Evolutionary conservation across 2,329 filamentous ascomycete genomes (phyloP).

Genomic region (Beauveria rudraprayagi): DNA sequence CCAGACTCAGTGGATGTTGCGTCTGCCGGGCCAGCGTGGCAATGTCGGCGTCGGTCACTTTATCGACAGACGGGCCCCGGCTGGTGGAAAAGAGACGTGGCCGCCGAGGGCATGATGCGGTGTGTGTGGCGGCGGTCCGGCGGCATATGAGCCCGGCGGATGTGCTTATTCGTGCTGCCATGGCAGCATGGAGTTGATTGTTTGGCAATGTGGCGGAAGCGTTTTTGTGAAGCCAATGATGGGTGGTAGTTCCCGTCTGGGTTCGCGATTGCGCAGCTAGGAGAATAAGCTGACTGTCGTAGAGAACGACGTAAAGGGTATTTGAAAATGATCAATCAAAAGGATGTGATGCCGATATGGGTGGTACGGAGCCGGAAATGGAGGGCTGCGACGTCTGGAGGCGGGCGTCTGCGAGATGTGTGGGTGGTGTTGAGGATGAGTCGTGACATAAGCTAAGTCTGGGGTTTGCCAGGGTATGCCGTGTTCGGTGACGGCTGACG

Average conservation of each 20-base stretch:
- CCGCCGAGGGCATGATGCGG: background rate
- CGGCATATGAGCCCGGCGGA: conserved; percentile 10
- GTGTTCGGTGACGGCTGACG: background rate
- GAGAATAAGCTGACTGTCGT: too few relatives aligned
- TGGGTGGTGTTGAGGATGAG: background rate
- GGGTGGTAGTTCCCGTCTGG: too few relatives aligned
- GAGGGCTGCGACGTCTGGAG: background rate
- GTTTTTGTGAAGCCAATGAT: too few relatives aligned
- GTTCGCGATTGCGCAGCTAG: background rate
- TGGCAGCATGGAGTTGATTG: conserved; percentile 16
- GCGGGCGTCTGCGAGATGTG: background rate
- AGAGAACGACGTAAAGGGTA: background rate
- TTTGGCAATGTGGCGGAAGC: background rate
- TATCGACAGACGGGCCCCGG: conserved; percentile 13
- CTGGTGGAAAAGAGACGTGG: conserved; percentile 11
- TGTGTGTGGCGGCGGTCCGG: background rate
- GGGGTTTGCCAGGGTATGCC: conserved; percentile 4
- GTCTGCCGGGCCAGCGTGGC: conserved; percentile 67
- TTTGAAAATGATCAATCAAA: too few relatives aligned
- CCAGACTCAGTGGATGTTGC: conserved; percentile 74
- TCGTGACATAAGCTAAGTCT: background rate
- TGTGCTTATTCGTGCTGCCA: conserved; percentile 14
- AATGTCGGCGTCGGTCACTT: conserved; percentile 66
- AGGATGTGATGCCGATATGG: background rate
- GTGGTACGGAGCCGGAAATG: background rate